These are phyloP conservation scores for Gossypium stocksii DNA, from an alignment of 345 rosid species.

Conservation along the genomic window DNA sequence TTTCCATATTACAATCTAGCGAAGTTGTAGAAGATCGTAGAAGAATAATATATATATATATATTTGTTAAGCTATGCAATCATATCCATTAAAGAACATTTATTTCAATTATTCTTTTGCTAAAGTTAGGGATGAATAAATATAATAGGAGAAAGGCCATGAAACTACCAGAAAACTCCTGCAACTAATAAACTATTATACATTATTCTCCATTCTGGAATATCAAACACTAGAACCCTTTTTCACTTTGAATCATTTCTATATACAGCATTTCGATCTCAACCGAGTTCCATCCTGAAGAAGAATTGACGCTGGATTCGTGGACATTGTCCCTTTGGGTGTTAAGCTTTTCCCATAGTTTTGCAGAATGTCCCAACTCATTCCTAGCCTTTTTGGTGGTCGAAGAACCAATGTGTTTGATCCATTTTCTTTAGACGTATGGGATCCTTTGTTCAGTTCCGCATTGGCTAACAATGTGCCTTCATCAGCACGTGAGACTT, in stretches of 20 bases:
- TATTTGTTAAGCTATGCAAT: not conserved
- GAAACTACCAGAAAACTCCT: not conserved
- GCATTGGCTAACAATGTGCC: conserved; percentile 5
- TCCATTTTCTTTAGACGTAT: conserved; percentile 23
- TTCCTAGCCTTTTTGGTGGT: conserved; percentile 19
- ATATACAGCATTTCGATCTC: not conserved
- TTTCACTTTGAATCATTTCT: not conserved
- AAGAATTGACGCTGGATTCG: not conserved
- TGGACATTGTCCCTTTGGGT: not conserved
- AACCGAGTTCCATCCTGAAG: not conserved
- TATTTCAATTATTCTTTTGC: not conserved
- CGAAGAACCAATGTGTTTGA: conserved; percentile 22
- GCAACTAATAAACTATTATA: not conserved
- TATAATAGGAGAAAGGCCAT: not conserved
- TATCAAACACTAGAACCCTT: not conserved
- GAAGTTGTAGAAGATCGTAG: conserved; percentile 1
- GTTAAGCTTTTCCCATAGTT: not conserved
- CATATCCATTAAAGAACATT: not conserved
- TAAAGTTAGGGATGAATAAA: not conserved
- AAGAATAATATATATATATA: not conserved
- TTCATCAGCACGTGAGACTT: conserved; percentile 24
- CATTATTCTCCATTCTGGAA: not conserved
- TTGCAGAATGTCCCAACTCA: conserved; percentile 8
- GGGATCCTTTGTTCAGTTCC: conserved; percentile 27
- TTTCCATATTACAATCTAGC: not conserved